Evolutionary conservation across 768 basidiomycete genomes (phyloP), one percentile per base, ranked within the genome.

Genomic region (Boletus reticulatus): DNA sequence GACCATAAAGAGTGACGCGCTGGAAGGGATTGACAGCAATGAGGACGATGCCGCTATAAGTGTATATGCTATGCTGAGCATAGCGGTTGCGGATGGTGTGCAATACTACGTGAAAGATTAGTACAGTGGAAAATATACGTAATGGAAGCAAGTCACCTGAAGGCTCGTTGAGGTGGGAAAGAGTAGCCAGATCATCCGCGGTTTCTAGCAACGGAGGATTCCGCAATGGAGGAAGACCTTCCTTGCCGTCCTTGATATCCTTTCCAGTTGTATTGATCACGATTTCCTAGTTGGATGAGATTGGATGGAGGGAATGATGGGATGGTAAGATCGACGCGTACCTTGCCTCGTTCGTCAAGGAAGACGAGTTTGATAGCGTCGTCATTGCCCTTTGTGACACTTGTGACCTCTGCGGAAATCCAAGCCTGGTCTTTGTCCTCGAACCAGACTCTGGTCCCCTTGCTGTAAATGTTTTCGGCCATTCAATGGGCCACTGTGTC

Each of bases 1-100:
- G 92, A 7, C 92, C 93, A 78, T 99, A 99, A 56, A 98, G 87
- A 24, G 94, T 92, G 67, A 99, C 89, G 67, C 94, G 91, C 74
- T 95, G 92, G 74, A 99, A 99, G 45, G 97, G 97, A 74, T 99
- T 99, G 76, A 99, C 87, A 51, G 97, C 97, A 70, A 99, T 97
- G 62, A 99, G 84, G 58, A 98, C 96, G 62, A 98, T 99, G 63
- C 97, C 97, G 59, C 92, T 95, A 76, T 98, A 99, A 32, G 97
- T 98, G 69, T 98, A 99, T 65, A 98, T 98, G 70, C 92, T 92
- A 72, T 96, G 96, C 62, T 94, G 90, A 34, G 88, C 91, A 76
- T 99, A 99, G 64, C 96, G 90, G 73, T 95, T 95, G 37, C 90
- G 87, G 64, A 99, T 98, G 43, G 96, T 96, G 69, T 99, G 95